phyloP scores from a whole-genome alignment of 495 filamentous ascomycete species.

The Daldinia childiae region DNA sequence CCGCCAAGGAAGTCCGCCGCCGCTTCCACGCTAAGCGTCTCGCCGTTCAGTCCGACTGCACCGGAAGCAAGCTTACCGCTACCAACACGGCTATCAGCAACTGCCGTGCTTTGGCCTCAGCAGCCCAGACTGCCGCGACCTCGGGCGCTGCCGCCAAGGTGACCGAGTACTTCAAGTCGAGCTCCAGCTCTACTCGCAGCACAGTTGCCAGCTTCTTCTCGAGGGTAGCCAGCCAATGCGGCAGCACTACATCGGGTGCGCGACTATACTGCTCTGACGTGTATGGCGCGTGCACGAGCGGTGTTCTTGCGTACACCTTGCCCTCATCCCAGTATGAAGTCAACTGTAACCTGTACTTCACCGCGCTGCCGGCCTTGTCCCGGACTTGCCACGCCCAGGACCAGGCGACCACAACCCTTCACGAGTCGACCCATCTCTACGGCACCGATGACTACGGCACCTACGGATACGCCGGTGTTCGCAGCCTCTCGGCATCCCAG shows the following conservation, averaged over 20 bases:
- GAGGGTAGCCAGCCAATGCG: slow-evolving; percentile 62
- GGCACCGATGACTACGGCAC: slow-evolving; percentile 65
- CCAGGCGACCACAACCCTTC: slow-evolving; percentile 66
- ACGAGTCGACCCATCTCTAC: slow-evolving; percentile 70
- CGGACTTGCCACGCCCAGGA: slow-evolving; percentile 51
- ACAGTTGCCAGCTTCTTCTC: slow-evolving; percentile 62
- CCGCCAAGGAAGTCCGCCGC: slow-evolving; percentile 60
- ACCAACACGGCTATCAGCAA: slow-evolving; percentile 60
- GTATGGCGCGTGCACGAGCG: slow-evolving; percentile 60
- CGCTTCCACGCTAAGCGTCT: slow-evolving; percentile 62
- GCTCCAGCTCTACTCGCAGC: slow-evolving; percentile 51
- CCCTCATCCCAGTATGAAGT: slow-evolving; percentile 62
- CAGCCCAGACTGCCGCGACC: slow-evolving; percentile 63
- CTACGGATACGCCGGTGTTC: slow-evolving; percentile 66
- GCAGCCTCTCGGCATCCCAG: slow-evolving; percentile 50
- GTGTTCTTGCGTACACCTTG: slow-evolving; percentile 68
- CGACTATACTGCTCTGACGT: slow-evolving; percentile 64
- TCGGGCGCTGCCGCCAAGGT: slow-evolving; percentile 62
- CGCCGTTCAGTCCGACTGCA: slow-evolving; percentile 58
- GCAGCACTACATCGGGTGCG: slow-evolving; percentile 53
- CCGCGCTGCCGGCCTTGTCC: slow-evolving; percentile 38
- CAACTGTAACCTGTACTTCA: slow-evolving; percentile 68
- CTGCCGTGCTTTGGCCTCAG: slow-evolving; percentile 60
- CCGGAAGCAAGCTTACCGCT: slow-evolving; percentile 51
- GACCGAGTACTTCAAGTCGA: slow-evolving; percentile 70